A percentile compares a stretch with the other conserved stretches of the same genome.
These are phyloP conservation scores for Epithemia pelagica DNA, from an alignment of 108 stramenopile species.

Conservation along the genomic window DNA sequence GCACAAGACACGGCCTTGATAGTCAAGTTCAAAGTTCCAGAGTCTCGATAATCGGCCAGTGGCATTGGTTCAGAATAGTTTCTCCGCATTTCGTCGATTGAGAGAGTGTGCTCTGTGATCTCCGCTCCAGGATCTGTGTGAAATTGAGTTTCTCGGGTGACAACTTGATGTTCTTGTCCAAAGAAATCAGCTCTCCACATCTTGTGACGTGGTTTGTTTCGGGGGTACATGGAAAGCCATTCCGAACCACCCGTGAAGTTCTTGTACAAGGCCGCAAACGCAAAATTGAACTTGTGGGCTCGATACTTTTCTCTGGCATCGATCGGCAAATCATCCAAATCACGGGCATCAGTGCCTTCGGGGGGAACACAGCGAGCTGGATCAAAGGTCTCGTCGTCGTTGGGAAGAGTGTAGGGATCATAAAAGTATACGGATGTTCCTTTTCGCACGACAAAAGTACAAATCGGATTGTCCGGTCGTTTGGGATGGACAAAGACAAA, in stretches of 20 bases:
- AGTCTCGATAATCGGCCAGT: slow-evolving; percentile 45
- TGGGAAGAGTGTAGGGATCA: slow-evolving; percentile 24
- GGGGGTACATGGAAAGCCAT: slow-evolving; percentile 38
- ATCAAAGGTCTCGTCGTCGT: slow-evolving; percentile 10
- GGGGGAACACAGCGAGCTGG: slow-evolving; percentile 21
- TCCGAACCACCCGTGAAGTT: slow-evolving; percentile 42
- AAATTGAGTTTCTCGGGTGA: slow-evolving; percentile 58
- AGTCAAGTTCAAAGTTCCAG: slow-evolving; percentile 37
- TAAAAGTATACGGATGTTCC: slow-evolving; percentile 28
- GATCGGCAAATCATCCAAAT: slow-evolving; percentile 2
- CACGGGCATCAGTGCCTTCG: neutral
- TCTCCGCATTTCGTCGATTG: slow-evolving; percentile 21
- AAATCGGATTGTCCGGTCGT: slow-evolving; percentile 20
- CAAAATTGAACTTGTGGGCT: slow-evolving; percentile 24
- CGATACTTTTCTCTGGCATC: slow-evolving; percentile 22
- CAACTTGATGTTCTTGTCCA: slow-evolving; percentile 39
- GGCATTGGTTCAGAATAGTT: slow-evolving; percentile 14
- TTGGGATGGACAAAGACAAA: slow-evolving; percentile 18
- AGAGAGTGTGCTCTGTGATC: slow-evolving; percentile 8
- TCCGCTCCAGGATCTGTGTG: slow-evolving; percentile 31
- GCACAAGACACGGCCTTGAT: slow-evolving; percentile 32
- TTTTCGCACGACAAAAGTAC: slow-evolving; percentile 17
- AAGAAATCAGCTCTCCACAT: slow-evolving; percentile 45
- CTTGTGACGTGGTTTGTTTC: slow-evolving; percentile 22
- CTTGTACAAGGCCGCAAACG: slow-evolving; percentile 31